Base-by-base conservation (phyloP, 345 rosid genomes). In the Orychophragmus violaceus region DNA sequence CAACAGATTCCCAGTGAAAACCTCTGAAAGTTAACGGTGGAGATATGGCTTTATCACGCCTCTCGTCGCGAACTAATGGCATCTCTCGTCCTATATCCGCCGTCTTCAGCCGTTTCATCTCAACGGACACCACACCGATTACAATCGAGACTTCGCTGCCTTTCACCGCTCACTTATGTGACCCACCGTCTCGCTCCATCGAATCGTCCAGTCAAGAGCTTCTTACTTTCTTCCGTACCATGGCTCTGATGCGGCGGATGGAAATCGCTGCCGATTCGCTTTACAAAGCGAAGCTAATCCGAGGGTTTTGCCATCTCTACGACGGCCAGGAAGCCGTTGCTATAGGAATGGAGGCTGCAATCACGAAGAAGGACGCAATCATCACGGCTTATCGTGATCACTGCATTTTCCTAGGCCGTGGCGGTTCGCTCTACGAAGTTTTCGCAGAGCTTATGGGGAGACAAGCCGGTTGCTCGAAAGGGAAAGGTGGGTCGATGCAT, bases 401-500 rank as follows among this genome's bases (percentile, higher is more conserved):
- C 71, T 93, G 96, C 78, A 77, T 77, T 23, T 93, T 81, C 77
- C 39, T 90, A 3, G 90, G 87, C 25, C 97, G 97, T 11, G 97
- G 94, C 3, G 98, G 98, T 41, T 81, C 85, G 13, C 84, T 88
- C 12, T 64, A 80, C 21, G 84, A 93, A 74, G 70, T 88, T 5
- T 93, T 87, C 76, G 5, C 89, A 29, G 96, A 93, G 86, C 90
- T 93, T 45, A 93, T 90, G 98, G 98, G 98, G 2, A 84, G 98
- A 33, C 77, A 75, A 74, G 91, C 6, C 2, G 98, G 98, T 7
- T 86, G 97, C 63, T 93, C 97, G 66, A 82, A 45, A 28, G 98
- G 98, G 3, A 90, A 86, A 71, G 98, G 98, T 33, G 98, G 98
- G 10, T 93, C 97, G 6, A 93, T 93, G 98, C 97, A 93, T 74